These are phyloP conservation scores for Penicillium lividum DNA, from an alignment of 495 filamentous ascomycete genomes.

Conservation along the genomic window DNA sequence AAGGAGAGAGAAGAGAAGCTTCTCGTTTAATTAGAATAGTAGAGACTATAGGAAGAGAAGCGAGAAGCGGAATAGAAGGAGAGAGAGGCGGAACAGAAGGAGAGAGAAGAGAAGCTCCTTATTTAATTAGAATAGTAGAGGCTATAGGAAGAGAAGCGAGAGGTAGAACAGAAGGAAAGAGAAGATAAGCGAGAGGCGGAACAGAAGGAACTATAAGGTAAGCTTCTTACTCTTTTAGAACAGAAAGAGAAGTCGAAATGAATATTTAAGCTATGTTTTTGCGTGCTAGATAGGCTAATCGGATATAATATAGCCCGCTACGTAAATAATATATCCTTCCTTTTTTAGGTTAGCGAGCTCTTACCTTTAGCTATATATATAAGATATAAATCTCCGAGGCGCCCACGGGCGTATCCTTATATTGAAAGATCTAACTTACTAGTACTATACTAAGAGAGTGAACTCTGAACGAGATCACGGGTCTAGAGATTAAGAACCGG, in stretches of 20 bases:
- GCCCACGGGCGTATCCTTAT: background rate
- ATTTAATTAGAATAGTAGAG: background rate
- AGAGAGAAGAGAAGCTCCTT: background rate
- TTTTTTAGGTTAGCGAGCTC: background rate
- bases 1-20: constrained; percentile 1
- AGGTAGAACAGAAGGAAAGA: background rate
- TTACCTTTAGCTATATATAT: background rate
- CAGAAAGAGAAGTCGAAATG: background rate
- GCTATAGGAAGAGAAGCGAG: background rate
- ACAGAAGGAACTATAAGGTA: background rate
- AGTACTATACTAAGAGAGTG: background rate
- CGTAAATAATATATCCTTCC: background rate
- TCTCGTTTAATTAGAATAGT: background rate
- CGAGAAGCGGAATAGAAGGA: background rate
- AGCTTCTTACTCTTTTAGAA: background rate
- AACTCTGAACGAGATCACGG: too few species aligned
- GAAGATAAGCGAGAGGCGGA: constrained; percentile 5
- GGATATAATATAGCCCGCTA: background rate
- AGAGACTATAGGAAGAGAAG: constrained; percentile 6
- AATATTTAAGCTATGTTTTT: background rate
- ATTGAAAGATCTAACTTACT: background rate
- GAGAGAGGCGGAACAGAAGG: background rate
- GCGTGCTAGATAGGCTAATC: background rate
- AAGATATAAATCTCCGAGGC: background rate
- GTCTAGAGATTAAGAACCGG: too few species aligned